These are phyloP conservation scores for Botrytis galanthina DNA, from an alignment of 2,329 filamentous ascomycete genomes.

Conservation along the genomic window DNA sequence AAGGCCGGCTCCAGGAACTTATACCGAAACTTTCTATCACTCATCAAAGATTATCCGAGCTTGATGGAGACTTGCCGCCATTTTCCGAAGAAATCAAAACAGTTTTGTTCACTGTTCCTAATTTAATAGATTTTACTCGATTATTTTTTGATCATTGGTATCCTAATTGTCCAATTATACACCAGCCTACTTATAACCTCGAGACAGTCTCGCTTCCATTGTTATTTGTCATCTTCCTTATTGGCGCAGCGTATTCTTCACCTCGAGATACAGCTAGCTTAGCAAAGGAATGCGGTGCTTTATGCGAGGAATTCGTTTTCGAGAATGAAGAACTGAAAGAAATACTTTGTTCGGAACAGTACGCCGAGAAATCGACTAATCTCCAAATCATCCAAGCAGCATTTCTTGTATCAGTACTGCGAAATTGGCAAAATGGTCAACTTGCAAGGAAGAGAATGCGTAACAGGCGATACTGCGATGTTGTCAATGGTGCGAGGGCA, in stretches of 20 bases:
- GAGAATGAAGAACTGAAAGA: conserved; percentile 3
- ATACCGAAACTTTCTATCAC: neutral
- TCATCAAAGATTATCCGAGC: neutral
- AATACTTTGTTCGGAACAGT: neutral
- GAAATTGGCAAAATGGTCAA: conserved; percentile 13
- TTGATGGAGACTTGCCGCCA: neutral
- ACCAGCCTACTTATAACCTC: conserved; percentile 20
- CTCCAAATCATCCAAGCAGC: conserved; percentile 14
- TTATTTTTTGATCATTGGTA: conserved; percentile 29
- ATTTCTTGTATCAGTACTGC: conserved; percentile 12
- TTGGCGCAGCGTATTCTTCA: conserved; percentile 20
- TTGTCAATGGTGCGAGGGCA: neutral
- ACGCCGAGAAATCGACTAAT: neutral
- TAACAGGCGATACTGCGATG: conserved; percentile 7
- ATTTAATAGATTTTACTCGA: conserved; percentile 42
- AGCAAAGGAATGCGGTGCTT: conserved; percentile 8
- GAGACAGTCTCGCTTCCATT: conserved; percentile 20
- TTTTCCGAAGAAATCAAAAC: neutral
- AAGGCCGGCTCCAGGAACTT: conserved; percentile 4
- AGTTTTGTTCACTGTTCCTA: conserved; percentile 38
- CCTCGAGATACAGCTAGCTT: conserved; percentile 19
- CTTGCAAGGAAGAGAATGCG: conserved; percentile 4
- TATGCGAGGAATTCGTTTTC: conserved; percentile 21
- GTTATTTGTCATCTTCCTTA: conserved; percentile 20
- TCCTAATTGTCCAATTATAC: conserved; percentile 20